Base-by-base conservation (phyloP, 2,329 filamentous ascomycete species). In the Aspergillus tubingensis region DNA sequence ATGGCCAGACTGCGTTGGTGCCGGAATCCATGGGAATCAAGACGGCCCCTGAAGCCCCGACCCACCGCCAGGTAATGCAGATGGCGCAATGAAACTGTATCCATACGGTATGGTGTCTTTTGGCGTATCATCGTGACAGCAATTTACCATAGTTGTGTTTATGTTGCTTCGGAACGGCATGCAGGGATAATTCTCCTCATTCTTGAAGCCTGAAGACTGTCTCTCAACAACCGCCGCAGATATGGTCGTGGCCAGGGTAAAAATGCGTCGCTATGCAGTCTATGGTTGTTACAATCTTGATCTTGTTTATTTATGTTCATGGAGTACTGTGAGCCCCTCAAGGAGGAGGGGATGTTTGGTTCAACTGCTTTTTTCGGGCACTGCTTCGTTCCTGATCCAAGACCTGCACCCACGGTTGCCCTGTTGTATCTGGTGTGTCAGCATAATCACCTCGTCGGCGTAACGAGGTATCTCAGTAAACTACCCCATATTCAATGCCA, bases 11-110 rank as follows among this genome's bases (percentile, higher is more conserved):
- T 27, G 52, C 44, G 52, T 32, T 43, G 23, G 41, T 53, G 32
- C 27, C 53, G 41, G 53, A 44, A 55, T 47, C 53, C 53, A 55
- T 44, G 53, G 53, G 43, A 55, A 41, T 55, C 53, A 47, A 36
- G 53, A 47, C 53, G 53, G 53, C 53, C 53, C 53, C 53, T 55
- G 53, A 55, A 55, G 53, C 51, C 25, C 51, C 17, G 36, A 39
- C 36, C 53, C 41, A 43, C 53, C 53, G 27, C 44, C 53, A 25
- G 39, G 43, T 44, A 55, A 21, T 47, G 8, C 3, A 43, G 38
- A 21, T 44, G 25, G 30, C 39, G 27, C 23, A 47, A 47, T 36
- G 25, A 32, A 11, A 54, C 41, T 17, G 41, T 55, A 55, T 41
- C n/a, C 39, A 8, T 7, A 43, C 27, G 38, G 53, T 47, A 47